Percentiles rank a stretch among this genome's conserved stretches.
Evolutionary conservation across 306 rosid genomes (phyloP).

Genomic region (Boehmeria nivea): DNA sequence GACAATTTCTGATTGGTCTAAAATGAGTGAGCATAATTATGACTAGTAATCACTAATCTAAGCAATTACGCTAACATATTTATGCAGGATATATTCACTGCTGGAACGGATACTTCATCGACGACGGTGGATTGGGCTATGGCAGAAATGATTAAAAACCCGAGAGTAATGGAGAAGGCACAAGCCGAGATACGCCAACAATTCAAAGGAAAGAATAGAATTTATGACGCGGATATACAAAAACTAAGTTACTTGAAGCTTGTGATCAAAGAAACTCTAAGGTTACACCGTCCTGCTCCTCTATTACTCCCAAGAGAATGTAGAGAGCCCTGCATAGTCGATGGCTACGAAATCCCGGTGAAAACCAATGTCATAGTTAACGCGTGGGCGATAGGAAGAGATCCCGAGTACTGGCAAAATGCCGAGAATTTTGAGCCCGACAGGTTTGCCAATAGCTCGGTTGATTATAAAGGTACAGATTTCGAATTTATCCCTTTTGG

Average conservation of each 20-base stretch:
- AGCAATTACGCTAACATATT: background rate
- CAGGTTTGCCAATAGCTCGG: constrained; percentile 1
- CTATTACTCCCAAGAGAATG: background rate
- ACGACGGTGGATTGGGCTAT: background rate
- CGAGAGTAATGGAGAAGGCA: background rate
- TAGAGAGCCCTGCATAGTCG: background rate
- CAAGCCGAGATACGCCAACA: background rate
- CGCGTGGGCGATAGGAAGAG: background rate
- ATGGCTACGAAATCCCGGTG: background rate
- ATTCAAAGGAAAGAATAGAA: background rate
- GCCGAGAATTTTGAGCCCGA: constrained; percentile 3
- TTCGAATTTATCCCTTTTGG: background rate
- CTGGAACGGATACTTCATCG: background rate
- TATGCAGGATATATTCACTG: background rate
- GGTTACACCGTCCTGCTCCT: background rate
- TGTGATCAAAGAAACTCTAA: background rate
- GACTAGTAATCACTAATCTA: background rate
- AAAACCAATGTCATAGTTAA: background rate
- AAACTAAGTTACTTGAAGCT: background rate
- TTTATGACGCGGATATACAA: background rate
- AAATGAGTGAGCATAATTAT: background rate
- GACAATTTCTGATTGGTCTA: background rate
- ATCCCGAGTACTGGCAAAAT: constrained; percentile 1
- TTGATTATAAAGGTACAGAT: background rate
- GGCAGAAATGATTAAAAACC: background rate